A percentile compares a stretch with the other conserved stretches of the same genome.
Conservation (phyloP, 2,329 filamentous ascomycete species). For the Cordyceps fumosorosea region DNA sequence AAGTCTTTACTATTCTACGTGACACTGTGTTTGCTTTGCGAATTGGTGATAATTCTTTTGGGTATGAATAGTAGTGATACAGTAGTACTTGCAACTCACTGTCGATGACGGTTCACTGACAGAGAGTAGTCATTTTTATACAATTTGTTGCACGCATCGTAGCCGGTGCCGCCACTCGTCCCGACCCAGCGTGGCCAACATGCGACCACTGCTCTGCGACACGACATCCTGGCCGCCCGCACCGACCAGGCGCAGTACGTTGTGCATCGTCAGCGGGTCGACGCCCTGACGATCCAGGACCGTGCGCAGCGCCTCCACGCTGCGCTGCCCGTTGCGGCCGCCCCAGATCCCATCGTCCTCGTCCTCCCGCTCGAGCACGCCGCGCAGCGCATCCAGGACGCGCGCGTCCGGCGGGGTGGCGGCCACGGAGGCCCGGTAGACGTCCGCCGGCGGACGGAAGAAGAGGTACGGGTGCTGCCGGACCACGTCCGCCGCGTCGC, state of each 20-base stretch:
- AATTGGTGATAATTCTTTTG: background rate
- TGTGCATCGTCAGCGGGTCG: conserved; percentile 20
- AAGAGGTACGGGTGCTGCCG: conserved; percentile 31
- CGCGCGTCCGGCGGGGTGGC: conserved; percentile 16
- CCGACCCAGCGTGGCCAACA: conserved; percentile 29
- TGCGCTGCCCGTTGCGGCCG: conserved; percentile 10
- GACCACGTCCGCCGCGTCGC: conserved; percentile 18
- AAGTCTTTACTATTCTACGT: background rate
- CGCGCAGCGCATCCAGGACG: conserved; percentile 21
- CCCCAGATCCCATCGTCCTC: background rate
- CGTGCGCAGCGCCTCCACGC: conserved; percentile 16
- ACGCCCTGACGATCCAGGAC: conserved; percentile 15
- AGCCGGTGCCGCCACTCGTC: conserved; percentile 29
- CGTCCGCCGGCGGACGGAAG: conserved; percentile 27
- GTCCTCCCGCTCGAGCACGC: conserved; percentile 16
- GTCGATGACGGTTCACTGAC: background rate
- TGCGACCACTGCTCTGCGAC: conserved; percentile 22
- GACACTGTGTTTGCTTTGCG: background rate
- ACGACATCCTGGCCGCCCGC: conserved; percentile 25
- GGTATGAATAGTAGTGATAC: conserved; percentile 3
- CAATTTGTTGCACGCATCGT: background rate
- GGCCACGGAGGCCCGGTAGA: conserved; percentile 24
- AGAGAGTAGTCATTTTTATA: background rate
- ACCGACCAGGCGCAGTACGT: conserved; percentile 25
- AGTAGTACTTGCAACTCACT: background rate